Conservation (phyloP, 2,329 filamentous ascomycete species). For the Phaeomoniella chlamydospora region DNA sequence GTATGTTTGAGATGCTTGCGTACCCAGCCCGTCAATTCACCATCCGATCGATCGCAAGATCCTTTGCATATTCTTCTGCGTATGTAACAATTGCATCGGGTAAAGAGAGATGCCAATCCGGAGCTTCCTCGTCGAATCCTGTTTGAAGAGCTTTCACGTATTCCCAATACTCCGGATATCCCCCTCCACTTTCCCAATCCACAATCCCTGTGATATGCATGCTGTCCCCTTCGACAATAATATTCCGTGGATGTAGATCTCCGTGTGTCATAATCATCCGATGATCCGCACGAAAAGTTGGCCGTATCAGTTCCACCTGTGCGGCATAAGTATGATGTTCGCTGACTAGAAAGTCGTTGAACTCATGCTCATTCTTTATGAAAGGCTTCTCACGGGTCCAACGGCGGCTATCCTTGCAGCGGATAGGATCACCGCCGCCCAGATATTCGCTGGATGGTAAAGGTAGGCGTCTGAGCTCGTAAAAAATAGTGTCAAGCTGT, state of each 20-base stretch:
- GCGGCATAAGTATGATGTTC: not conserved
- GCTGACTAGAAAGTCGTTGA: conserved; percentile 2
- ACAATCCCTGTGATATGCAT: not conserved
- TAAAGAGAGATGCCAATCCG: not conserved
- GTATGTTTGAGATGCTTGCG: not conserved
- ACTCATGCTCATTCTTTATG: not conserved
- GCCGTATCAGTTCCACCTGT: conserved; percentile 1
- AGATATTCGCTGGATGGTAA: conserved; percentile 1
- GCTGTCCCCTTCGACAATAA: conserved; percentile 1
- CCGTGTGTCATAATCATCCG: conserved; percentile 2
- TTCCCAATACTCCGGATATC: conserved; percentile 2
- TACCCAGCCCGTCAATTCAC: not conserved
- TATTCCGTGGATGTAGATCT: conserved; percentile 1
- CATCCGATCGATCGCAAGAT: not conserved
- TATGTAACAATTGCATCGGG: conserved; percentile 1
- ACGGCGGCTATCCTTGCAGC: conserved; percentile 1
- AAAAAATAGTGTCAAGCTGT: conserved; percentile 2
- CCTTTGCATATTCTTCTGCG: conserved; percentile 1
- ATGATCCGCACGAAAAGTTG: not conserved
- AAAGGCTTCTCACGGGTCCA: conserved; percentile 1
- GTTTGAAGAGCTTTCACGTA: conserved; percentile 9
- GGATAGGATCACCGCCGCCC: conserved; percentile 1
- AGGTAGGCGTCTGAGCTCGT: not conserved
- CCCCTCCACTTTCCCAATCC: conserved; percentile 1
- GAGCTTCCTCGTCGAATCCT: conserved; percentile 1